phyloP scores from a whole-genome alignment of 2,329 filamentous ascomycete genomes.

The Trichoderma pleuroti region DNA sequence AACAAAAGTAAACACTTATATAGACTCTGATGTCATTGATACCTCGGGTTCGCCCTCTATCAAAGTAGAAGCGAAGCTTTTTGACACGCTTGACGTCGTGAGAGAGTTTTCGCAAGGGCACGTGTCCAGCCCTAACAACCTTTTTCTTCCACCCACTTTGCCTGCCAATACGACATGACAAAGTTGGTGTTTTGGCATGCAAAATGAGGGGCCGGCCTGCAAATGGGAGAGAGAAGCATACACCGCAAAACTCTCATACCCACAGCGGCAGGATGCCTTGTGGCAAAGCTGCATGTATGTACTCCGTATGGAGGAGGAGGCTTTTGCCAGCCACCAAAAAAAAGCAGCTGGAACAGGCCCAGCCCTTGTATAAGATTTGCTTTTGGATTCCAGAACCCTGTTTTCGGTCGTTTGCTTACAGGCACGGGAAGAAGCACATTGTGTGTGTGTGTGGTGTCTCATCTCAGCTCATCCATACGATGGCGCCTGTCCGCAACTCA shows the following conservation, averaged over 20 bases:
- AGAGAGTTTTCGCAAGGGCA: neutral
- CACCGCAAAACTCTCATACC: neutral
- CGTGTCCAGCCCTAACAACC: neutral
- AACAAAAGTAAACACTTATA: too few species aligned
- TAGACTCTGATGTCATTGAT: constrained; percentile 6
- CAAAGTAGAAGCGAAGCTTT: neutral
- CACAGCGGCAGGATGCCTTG: neutral
- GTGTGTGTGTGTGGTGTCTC: neutral
- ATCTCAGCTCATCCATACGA: neutral
- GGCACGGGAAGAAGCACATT: neutral
- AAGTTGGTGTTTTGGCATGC: neutral
- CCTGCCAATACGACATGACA: neutral
- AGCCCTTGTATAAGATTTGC: neutral
- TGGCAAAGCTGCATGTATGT: neutral
- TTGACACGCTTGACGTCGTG: neutral
- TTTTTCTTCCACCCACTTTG: neutral
- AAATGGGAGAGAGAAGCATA: neutral
- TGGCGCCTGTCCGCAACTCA: neutral
- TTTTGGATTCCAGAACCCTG: neutral
- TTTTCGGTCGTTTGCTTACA: neutral
- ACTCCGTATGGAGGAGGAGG: neutral
- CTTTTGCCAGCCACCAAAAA: neutral
- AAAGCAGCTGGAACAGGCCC: neutral
- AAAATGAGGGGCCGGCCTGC: neutral
- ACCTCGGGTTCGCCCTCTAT: neutral